These are phyloP conservation scores for Tylopilus vinaceipallidus DNA, from an alignment of 768 basidiomycete species.

Conservation along the genomic window DNA sequence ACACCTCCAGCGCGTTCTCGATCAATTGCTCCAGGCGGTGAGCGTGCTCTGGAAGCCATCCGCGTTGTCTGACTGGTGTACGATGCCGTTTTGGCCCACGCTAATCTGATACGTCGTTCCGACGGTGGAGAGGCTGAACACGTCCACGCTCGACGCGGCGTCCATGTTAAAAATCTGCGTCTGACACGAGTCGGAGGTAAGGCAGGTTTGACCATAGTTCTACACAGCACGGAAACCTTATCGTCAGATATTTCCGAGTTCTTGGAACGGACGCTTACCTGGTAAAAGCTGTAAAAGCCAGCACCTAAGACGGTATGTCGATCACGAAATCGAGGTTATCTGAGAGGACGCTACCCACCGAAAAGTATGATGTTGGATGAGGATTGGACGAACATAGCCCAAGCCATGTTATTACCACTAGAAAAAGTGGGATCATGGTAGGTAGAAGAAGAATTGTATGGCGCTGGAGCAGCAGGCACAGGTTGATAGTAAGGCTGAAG, in stretches of 20 bases:
- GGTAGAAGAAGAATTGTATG: slow-evolving; percentile 35
- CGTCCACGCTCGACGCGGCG: slow-evolving; percentile 34
- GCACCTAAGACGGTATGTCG: slow-evolving; percentile 34
- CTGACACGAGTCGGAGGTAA: slow-evolving; percentile 38
- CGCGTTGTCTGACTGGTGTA: slow-evolving; percentile 33
- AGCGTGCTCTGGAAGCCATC: slow-evolving; percentile 43
- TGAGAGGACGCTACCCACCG: slow-evolving; percentile 26
- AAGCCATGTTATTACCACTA: background rate
- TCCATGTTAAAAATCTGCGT: slow-evolving; percentile 42
- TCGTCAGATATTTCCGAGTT: background rate
- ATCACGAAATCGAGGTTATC: slow-evolving; percentile 31
- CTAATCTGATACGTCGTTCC: slow-evolving; percentile 41
- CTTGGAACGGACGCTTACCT: slow-evolving; percentile 19
- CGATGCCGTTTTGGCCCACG: slow-evolving; percentile 33
- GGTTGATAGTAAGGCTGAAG: slow-evolving; percentile 50
- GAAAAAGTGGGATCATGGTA: slow-evolving; percentile 40
- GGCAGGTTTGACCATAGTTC: slow-evolving; percentile 40
- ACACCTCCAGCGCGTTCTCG: background rate
- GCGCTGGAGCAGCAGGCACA: slow-evolving; percentile 39
- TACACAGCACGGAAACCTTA: slow-evolving; percentile 11
- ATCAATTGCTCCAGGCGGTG: slow-evolving; percentile 27
- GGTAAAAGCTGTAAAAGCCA: slow-evolving; percentile 50
- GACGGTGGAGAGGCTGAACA: slow-evolving; percentile 47
- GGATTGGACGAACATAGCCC: slow-evolving; percentile 24
- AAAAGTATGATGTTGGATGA: slow-evolving; percentile 44